phyloP scores from a whole-genome alignment of 2,329 filamentous ascomycete genomes.

The Xylariomycetidae sp. region DNA sequence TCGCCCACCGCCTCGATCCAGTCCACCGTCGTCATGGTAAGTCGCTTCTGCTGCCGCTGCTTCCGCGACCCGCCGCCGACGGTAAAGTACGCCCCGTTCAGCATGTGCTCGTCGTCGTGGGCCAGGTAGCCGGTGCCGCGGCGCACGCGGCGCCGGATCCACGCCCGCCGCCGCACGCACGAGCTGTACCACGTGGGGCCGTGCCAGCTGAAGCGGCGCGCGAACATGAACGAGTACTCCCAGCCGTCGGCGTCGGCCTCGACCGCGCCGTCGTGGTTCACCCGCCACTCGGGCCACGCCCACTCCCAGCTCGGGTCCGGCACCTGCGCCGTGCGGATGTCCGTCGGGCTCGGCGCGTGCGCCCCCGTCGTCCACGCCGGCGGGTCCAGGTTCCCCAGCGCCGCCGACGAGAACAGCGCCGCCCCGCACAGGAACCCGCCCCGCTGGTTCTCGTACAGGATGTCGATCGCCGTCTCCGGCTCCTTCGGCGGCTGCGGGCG shows the following conservation, averaged over 20 bases:
- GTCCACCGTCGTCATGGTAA: slow-evolving; percentile 33
- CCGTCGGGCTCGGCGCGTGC: slow-evolving; percentile 54
- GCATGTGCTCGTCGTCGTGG: slow-evolving; percentile 57
- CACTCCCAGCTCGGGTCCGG: slow-evolving; percentile 95
- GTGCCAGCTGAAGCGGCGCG: slow-evolving; percentile 74
- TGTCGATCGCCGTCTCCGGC: slow-evolving; percentile 61
- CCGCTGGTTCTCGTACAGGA: slow-evolving; percentile 93
- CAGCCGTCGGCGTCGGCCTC: slow-evolving; percentile 76
- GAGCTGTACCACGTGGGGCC: slow-evolving; percentile 88
- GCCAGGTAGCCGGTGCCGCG: slow-evolving; percentile 39
- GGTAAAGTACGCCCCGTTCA: slow-evolving; percentile 75
- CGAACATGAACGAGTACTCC: slow-evolving; percentile 92
- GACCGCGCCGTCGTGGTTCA: slow-evolving; percentile 68
- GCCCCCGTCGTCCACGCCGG: slow-evolving; percentile 75
- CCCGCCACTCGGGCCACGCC: slow-evolving; percentile 62
- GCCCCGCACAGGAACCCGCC: slow-evolving; percentile 85
- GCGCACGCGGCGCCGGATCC: slow-evolving; percentile 76
- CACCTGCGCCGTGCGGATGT: slow-evolving; percentile 80
- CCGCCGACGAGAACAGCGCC: slow-evolving; percentile 80
- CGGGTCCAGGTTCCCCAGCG: slow-evolving; percentile 80
- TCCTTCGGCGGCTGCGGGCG: slow-evolving; percentile 14
- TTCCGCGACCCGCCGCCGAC: slow-evolving; percentile 55
- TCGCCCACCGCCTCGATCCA: slow-evolving; percentile 32
- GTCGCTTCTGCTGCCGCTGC: slow-evolving; percentile 29
- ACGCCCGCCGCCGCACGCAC: slow-evolving; percentile 83